Conservation (phyloP, 2,329 filamentous ascomycete species). For the Aspergillus pseudoviridinutans region DNA sequence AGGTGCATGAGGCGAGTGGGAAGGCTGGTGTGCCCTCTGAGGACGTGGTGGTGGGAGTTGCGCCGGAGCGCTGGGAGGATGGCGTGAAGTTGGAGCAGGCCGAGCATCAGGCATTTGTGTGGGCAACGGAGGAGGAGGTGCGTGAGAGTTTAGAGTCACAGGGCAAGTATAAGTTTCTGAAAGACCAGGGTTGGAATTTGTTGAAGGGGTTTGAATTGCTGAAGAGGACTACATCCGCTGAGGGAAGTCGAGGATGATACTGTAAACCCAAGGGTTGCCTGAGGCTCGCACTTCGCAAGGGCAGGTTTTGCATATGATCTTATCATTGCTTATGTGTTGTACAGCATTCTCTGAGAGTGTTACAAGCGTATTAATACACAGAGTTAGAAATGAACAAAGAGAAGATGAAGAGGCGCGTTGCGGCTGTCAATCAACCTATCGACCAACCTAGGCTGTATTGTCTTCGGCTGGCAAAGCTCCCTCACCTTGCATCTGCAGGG, state of each 20-base stretch:
- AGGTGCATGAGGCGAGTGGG: slow-evolving; percentile 23
- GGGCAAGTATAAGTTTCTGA: slow-evolving; percentile 19
- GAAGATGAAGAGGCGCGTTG: background rate
- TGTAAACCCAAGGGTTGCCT: background rate
- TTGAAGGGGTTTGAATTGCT: slow-evolving; percentile 19
- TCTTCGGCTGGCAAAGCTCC: slow-evolving; percentile 48
- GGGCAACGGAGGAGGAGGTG: slow-evolving; percentile 37
- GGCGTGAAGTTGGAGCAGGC: slow-evolving; percentile 26
- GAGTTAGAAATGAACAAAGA: background rate
- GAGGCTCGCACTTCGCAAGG: background rate
- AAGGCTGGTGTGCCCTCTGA: background rate
- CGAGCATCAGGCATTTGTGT: slow-evolving; percentile 36
- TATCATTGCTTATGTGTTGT: background rate
- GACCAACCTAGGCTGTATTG: slow-evolving; percentile 14
- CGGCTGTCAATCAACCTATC: background rate
- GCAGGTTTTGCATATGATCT: background rate
- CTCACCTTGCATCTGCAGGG: slow-evolving; percentile 58
- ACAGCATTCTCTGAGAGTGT: background rate
- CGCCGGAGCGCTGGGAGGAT: slow-evolving; percentile 14
- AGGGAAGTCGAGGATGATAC: background rate
- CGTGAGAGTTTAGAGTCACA: slow-evolving; percentile 7
- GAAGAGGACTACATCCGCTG: background rate
- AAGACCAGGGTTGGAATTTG: slow-evolving; percentile 21
- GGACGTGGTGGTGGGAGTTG: background rate
- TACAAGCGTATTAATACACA: background rate